Evolutionary conservation across 2,329 filamentous ascomycete species (phyloP).

Genomic region (Byssothecium circinans): DNA sequence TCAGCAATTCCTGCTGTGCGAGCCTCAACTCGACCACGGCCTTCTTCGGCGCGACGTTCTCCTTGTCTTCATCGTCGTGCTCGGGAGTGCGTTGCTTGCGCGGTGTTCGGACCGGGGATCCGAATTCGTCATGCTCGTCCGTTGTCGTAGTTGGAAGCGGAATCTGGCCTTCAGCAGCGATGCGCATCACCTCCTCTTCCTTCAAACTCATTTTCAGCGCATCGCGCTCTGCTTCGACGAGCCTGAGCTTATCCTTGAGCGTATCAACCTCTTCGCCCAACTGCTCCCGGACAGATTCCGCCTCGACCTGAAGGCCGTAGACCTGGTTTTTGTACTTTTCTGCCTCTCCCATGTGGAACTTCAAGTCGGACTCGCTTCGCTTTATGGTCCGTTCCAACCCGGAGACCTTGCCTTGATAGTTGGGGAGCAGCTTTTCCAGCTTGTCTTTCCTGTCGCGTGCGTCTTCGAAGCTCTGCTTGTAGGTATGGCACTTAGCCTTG

Average conservation of each 20-base stretch:
- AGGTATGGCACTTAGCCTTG: slow-evolving; percentile 25
- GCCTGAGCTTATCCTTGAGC: slow-evolving; percentile 63
- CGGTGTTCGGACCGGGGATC: slow-evolving; percentile 59
- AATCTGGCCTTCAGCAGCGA: slow-evolving; percentile 71
- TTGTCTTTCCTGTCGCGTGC: slow-evolving; percentile 24
- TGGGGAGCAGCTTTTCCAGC: slow-evolving; percentile 26
- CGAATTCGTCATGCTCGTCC: slow-evolving; percentile 63
- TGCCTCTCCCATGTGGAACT: slow-evolving; percentile 36
- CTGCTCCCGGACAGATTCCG: slow-evolving; percentile 65
- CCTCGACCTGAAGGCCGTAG: slow-evolving; percentile 47
- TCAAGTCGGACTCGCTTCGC: slow-evolving; percentile 33
- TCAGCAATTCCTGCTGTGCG: slow-evolving; percentile 55
- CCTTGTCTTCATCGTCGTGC: slow-evolving; percentile 48
- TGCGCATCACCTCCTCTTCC: slow-evolving; percentile 72
- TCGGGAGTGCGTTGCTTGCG: slow-evolving; percentile 51
- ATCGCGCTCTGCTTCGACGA: slow-evolving; percentile 74
- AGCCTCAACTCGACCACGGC: slow-evolving; percentile 48
- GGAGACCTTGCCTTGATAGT: slow-evolving; percentile 34
- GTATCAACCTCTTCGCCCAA: slow-evolving; percentile 68
- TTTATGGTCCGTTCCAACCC: slow-evolving; percentile 29
- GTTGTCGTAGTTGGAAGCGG: slow-evolving; percentile 60
- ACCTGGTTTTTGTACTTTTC: slow-evolving; percentile 46
- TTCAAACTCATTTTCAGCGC: slow-evolving; percentile 71
- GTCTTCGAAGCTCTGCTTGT: slow-evolving; percentile 7
- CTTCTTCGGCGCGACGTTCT: slow-evolving; percentile 50